Percentiles rank a stretch among this genome's conserved stretches.
These are phyloP conservation scores for Metarhizium humberi DNA, from an alignment of 2,329 filamentous ascomycete genomes.

Conservation along the genomic window DNA sequence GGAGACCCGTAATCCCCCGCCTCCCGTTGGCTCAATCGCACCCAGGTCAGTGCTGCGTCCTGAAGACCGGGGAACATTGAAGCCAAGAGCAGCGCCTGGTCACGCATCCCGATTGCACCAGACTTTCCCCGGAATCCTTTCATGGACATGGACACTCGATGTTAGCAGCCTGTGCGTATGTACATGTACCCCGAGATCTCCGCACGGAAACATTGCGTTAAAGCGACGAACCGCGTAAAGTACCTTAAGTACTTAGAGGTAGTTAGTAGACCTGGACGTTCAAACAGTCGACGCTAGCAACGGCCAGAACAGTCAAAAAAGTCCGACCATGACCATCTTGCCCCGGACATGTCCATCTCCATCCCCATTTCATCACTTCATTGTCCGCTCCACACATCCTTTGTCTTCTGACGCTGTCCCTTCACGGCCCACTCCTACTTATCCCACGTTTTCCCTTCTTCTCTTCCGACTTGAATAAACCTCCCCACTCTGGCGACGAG, in stretches of 20 bases:
- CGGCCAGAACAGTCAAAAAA: neutral
- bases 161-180: too few species aligned
- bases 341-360: slow-evolving; percentile 1
- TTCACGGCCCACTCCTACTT: neutral
- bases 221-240: too few species aligned
- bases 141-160: neutral
- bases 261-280: too few species aligned
- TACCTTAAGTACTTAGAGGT: too few species aligned
- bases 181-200: too few species aligned
- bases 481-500: neutral
- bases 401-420: neutral
- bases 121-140: neutral
- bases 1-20: neutral
- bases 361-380: neutral
- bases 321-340: neutral
- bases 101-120: neutral
- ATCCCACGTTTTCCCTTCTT: neutral
- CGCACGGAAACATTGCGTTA: neutral
- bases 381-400: neutral
- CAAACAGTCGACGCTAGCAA: neutral
- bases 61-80: too few species aligned
- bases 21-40: neutral
- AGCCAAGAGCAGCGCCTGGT: too few species aligned
- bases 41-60: too few species aligned
- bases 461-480: neutral